Evolutionary conservation across 2,329 filamentous ascomycete genomes (phyloP).

Genomic region (Colletotrichum lini): DNA sequence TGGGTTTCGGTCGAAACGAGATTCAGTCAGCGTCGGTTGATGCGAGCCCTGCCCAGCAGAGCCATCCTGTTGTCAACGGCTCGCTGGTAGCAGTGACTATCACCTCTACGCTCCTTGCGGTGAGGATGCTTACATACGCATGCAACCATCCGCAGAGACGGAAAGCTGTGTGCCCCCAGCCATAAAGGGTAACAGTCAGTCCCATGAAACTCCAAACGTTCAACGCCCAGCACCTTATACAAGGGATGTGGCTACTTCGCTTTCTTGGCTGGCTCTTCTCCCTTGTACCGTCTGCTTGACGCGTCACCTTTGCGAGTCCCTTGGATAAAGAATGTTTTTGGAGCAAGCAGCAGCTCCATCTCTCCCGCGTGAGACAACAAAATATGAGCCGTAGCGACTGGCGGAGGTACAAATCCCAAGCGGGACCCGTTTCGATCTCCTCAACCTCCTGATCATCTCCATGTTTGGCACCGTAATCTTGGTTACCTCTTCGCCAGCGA

Average conservation of each 20-base stretch:
- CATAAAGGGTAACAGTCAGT: neutral
- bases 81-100: neutral
- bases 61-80: neutral
- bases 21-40: neutral
- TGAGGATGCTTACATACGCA: constrained; percentile 28
- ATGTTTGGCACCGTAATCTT: constrained; percentile 28
- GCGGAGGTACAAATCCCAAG: constrained; percentile 12
- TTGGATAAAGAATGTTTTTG: neutral
- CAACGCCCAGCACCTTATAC: neutral
- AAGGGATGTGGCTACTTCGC: neutral
- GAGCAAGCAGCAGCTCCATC: neutral
- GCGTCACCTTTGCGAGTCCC: constrained; percentile 7
- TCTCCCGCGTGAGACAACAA: neutral
- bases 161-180: neutral
- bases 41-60: neutral
- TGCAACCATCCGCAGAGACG: constrained; percentile 25
- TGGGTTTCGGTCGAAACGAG: no score
- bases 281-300: constrained; percentile 3
- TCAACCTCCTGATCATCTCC: constrained; percentile 31
- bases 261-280: neutral
- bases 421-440: constrained; percentile 6
- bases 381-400: neutral
- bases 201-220: constrained; percentile 10
- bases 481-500: constrained; percentile 28
- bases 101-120: constrained; percentile 17